Conservation (phyloP, 169 alveolate species). For the Eimeria maxima region DNA sequence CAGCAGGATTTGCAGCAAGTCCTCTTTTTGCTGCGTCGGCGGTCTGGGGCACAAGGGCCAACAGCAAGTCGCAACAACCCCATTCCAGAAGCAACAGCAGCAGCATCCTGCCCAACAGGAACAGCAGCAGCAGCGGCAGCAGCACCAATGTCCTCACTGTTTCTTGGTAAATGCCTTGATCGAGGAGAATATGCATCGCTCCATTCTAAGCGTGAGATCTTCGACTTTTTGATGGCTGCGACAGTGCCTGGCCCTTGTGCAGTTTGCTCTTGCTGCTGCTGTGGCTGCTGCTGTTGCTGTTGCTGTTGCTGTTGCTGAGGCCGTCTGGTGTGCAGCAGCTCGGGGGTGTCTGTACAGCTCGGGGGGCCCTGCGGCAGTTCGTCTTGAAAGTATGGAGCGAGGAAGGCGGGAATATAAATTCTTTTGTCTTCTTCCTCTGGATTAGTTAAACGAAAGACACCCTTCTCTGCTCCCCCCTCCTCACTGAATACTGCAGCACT, state of each 20-base stretch:
- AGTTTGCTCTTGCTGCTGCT: background rate
- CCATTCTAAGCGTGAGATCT: background rate
- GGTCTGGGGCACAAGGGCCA: background rate
- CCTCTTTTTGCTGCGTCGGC: background rate
- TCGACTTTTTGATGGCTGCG: background rate
- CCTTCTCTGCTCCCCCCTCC: background rate
- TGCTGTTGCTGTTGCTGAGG: too few species aligned
- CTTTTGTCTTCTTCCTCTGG: background rate
- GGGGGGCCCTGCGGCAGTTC: background rate
- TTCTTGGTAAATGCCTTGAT: background rate
- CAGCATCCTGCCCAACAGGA: background rate
- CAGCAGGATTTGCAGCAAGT: background rate
- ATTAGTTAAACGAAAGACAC: background rate
- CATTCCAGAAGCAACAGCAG: background rate
- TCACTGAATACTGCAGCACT: background rate
- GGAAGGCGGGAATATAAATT: background rate
- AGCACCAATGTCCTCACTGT: background rate
- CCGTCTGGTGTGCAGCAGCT: background rate
- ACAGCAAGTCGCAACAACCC: background rate
- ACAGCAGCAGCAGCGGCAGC: constrained; percentile 11
- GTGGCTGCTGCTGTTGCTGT: background rate
- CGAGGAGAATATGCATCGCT: background rate
- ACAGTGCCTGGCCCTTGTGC: background rate
- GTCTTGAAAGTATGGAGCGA: background rate
- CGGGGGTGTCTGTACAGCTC: background rate